Evolutionary conservation across 306 rosid genomes (phyloP).

Genomic region (Castanea crenata): DNA sequence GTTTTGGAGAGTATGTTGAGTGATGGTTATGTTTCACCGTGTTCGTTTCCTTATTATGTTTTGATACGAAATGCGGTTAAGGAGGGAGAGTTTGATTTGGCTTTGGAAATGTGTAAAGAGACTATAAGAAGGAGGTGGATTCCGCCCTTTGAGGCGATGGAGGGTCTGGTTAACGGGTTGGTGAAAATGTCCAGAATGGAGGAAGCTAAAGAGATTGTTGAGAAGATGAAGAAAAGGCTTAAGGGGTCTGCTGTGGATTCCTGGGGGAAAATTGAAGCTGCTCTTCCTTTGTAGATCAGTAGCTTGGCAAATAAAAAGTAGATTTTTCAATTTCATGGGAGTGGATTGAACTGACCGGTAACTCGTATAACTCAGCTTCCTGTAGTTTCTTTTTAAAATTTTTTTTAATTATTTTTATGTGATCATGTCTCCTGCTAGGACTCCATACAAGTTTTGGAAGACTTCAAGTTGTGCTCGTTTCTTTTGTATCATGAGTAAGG

Average conservation of each 20-base stretch:
- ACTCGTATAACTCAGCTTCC: no score
- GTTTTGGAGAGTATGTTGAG: no score
- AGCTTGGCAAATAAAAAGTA: no score
- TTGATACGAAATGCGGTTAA: conserved; percentile 17
- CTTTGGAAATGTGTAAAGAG: conserved; percentile 11
- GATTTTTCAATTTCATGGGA: no score
- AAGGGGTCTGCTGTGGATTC: conserved; percentile 22
- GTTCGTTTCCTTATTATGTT: conserved; percentile 8
- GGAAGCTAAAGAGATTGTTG: conserved; percentile 25
- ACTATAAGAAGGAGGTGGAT: conserved; percentile 8
- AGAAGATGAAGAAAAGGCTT: conserved; percentile 24
- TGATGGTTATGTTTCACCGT: neutral
- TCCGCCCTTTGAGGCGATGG: conserved; percentile 27
- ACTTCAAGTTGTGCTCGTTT: no score
- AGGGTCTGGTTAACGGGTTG: conserved; percentile 18
- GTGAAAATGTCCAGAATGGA: conserved; percentile 11
- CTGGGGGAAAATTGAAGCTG: conserved; percentile 24
- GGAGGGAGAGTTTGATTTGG: conserved; percentile 25
- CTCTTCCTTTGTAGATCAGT: no score
- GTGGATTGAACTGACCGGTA: no score
- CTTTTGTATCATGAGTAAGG: no score
- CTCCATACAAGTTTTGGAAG: no score
- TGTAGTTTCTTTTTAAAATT: no score
- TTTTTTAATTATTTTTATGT: no score
- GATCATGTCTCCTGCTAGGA: no score